Evolutionary conservation across 306 rosid genomes (phyloP).

Genomic region (Medicago lupulina): DNA sequence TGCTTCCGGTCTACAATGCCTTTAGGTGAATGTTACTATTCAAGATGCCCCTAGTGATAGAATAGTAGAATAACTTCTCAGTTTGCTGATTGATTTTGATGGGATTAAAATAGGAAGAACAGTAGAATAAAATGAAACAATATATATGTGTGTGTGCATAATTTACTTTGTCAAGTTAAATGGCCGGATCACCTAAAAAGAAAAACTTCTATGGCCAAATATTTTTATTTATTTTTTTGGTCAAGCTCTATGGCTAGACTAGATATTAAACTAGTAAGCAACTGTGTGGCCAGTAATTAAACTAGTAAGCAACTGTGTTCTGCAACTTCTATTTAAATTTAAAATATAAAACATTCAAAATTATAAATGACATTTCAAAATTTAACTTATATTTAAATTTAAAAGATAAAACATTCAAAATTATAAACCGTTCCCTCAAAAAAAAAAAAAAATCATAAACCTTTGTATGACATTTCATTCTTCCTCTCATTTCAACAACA

Average conservation of each 20-base stretch:
- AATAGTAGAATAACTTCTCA: constrained; percentile 35
- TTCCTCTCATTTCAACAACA: no score
- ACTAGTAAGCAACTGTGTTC: background rate
- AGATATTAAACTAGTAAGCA: background rate
- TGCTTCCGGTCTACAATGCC: background rate
- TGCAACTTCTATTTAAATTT: background rate
- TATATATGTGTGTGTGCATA: background rate
- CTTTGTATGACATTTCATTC: no score
- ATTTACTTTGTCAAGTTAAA: background rate
- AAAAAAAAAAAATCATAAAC: no score
- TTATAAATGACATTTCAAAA: background rate
- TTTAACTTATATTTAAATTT: background rate
- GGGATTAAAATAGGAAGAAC: constrained; percentile 29
- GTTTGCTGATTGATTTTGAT: constrained; percentile 24
- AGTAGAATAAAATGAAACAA: constrained; percentile 2
- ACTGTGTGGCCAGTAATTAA: background rate
- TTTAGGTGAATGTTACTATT: constrained; percentile 37
- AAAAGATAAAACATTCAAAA: background rate
- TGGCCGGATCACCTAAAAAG: background rate
- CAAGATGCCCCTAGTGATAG: constrained; percentile 45
- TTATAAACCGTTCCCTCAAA: no score
- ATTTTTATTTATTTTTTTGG: background rate
- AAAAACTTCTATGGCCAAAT: no score
- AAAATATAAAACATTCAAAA: background rate
- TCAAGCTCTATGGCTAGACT: background rate